A percentile compares a stretch with the other conserved stretches of the same genome.
phyloP scores from a whole-genome alignment of 83 land plant species.

The Thuja plicata region DNA sequence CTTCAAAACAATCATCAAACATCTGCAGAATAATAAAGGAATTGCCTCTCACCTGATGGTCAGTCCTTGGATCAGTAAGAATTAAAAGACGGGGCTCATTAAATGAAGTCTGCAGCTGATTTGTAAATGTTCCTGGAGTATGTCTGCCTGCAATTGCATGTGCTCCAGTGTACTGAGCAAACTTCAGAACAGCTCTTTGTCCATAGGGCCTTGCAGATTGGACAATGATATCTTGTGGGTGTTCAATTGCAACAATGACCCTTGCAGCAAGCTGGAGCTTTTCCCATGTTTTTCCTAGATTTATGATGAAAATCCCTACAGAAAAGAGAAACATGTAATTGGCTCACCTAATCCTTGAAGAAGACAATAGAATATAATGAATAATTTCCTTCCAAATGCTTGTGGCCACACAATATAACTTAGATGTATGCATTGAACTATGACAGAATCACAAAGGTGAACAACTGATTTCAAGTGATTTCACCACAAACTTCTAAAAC shows the following conservation, averaged over 20 bases:
- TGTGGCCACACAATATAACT: too few species aligned
- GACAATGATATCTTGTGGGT: conserved; percentile 86
- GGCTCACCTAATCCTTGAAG: not conserved
- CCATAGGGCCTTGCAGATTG: conserved; percentile 94
- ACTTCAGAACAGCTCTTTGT: conserved; percentile 85
- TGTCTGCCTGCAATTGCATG: conserved; percentile 88
- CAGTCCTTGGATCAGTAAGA: conserved; percentile 85
- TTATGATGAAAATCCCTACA: conserved; percentile 72
- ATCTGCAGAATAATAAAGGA: not conserved
- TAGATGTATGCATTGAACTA: not conserved
- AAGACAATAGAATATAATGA: not conserved
- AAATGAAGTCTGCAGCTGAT: conserved; percentile 80
- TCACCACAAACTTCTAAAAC: not conserved
- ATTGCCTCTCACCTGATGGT: conserved; percentile 60
- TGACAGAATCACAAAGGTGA: not conserved
- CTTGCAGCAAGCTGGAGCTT: conserved; percentile 76
- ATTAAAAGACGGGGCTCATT: conserved; percentile 83
- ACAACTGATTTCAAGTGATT: not conserved
- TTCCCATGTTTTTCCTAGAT: conserved; percentile 81
- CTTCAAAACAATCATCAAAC: not conserved
- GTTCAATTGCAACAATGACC: conserved; percentile 82
- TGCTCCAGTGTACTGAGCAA: conserved; percentile 87
- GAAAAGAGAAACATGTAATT: not conserved
- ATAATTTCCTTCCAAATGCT: not conserved
- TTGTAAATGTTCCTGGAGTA: conserved; percentile 91